Conservation (phyloP, 495 filamentous ascomycete genomes). For the Cryomyces antarcticus region DNA sequence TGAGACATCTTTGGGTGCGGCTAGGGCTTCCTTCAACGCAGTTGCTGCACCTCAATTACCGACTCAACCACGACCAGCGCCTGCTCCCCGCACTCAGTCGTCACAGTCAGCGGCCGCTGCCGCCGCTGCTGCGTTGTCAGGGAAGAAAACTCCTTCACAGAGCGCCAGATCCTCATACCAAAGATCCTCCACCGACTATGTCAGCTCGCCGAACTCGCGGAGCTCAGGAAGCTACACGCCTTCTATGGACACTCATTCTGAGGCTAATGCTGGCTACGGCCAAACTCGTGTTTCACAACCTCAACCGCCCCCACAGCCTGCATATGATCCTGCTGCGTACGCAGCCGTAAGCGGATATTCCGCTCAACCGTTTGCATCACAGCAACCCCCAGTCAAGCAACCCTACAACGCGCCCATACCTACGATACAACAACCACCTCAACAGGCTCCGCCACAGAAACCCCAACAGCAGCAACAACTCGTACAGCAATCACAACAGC, state of each 20-base stretch:
- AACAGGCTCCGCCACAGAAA: constrained; percentile 2
- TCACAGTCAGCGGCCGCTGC: constrained; percentile 22
- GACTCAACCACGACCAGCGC: constrained; percentile 19
- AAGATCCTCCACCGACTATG: constrained; percentile 26
- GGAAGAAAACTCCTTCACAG: constrained; percentile 19
- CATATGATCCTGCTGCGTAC: constrained; percentile 57
- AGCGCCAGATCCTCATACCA: constrained; percentile 17
- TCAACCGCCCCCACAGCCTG: constrained; percentile 36
- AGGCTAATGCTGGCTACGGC: not conserved
- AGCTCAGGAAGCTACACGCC: constrained; percentile 4
- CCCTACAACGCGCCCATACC: constrained; percentile 5
- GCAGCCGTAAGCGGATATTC: constrained; percentile 31
- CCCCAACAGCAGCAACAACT: constrained; percentile 1
- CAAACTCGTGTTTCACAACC: constrained; percentile 14
- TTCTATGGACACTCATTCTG: not conserved
- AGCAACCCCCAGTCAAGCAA: constrained; percentile 16
- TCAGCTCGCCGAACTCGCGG: constrained; percentile 3
- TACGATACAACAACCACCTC: constrained; percentile 10
- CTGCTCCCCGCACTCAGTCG: constrained; percentile 24
- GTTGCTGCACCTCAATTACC: constrained; percentile 17
- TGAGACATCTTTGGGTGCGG: constrained; percentile 25
- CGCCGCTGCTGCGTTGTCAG: constrained; percentile 24
- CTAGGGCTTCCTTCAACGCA: constrained; percentile 22
- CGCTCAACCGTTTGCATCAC: constrained; percentile 19
- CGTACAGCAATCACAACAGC: constrained; percentile 28